phyloP scores from a whole-genome alignment of 257 asterid species.

The Salvia rosmarinus region DNA sequence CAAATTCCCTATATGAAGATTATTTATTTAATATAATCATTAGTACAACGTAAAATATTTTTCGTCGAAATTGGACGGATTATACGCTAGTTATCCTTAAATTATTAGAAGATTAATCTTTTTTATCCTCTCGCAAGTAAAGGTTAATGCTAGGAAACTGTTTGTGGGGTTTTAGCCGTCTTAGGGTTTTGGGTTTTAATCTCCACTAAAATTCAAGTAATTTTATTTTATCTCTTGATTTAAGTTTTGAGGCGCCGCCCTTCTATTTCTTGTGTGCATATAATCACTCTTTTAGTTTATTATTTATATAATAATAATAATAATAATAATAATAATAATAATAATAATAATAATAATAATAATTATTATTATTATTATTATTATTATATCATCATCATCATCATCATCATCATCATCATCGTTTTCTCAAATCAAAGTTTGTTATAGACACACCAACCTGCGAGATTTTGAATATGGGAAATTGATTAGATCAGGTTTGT shows the following conservation, averaged over 20 bases:
- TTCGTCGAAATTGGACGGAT: no score
- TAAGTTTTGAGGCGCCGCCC: slow-evolving; percentile 47
- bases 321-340: no score
- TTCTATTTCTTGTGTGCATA: slow-evolving; percentile 10
- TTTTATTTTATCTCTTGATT: slow-evolving; percentile 8
- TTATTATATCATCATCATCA: no score
- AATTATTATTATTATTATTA: neutral
- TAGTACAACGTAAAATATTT: no score
- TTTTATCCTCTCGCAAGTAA: neutral
- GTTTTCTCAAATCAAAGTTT: neutral
- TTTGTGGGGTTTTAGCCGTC: slow-evolving; percentile 42
- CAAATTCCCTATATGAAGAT: no score
- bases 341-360: no score
- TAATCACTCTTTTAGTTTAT: neutral
- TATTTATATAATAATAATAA: no score
- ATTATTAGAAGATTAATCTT: slow-evolving; percentile 10
- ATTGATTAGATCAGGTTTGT: slow-evolving; percentile 33
- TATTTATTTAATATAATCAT: no score
- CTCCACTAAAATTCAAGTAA: slow-evolving; percentile 20
- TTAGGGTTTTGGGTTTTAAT: slow-evolving; percentile 38
- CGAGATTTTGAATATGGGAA: neutral
- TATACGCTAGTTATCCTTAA: no score
- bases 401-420: no score
- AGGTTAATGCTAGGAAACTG: slow-evolving; percentile 18
- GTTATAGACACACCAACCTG: neutral